Percentiles rank a stretch among this genome's conserved stretches.
phyloP scores from a whole-genome alignment of 2,329 filamentous ascomycete species.

The Fusarium begoniae region DNA sequence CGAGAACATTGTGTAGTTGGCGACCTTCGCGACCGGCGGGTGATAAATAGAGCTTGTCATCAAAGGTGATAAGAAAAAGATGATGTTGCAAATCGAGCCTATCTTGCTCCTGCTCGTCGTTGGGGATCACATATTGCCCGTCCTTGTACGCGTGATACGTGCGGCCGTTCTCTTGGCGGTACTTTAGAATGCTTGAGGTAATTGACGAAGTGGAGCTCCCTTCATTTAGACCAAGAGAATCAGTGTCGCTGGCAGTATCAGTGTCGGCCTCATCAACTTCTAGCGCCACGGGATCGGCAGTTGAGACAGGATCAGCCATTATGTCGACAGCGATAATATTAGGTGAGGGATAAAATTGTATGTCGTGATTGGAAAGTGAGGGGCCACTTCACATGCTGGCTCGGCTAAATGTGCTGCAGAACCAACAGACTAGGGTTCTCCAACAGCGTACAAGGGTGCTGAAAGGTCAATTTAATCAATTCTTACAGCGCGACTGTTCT shows the following conservation, averaged over 20 bases:
- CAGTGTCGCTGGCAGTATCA: background rate
- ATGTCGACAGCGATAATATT: background rate
- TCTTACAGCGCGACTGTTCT: background rate
- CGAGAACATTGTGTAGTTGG: slow-evolving; percentile 34
- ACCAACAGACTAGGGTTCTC: background rate
- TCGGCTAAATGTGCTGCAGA: background rate
- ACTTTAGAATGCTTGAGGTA: slow-evolving; percentile 33
- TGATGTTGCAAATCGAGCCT: slow-evolving; percentile 37
- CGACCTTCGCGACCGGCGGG: slow-evolving; percentile 28
- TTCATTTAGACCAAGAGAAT: background rate
- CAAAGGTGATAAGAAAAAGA: slow-evolving; percentile 42
- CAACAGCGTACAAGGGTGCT: background rate
- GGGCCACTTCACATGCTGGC: background rate
- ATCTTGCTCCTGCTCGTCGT: slow-evolving; percentile 30
- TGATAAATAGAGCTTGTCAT: slow-evolving; percentile 33
- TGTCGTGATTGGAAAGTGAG: background rate
- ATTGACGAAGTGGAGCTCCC: slow-evolving; percentile 33
- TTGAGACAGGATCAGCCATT: background rate
- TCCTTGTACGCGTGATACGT: slow-evolving; percentile 45
- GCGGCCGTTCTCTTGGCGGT: slow-evolving; percentile 42
- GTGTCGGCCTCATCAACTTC: slow-evolving; percentile 4
- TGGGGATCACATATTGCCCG: slow-evolving; percentile 30
- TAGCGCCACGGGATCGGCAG: background rate
- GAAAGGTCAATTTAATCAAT: background rate
- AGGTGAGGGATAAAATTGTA: background rate